These are phyloP conservation scores for Rhytidiadelphus loreus DNA, from an alignment of 225 moss, liverwort and hornwort genomes.

Conservation along the genomic window DNA sequence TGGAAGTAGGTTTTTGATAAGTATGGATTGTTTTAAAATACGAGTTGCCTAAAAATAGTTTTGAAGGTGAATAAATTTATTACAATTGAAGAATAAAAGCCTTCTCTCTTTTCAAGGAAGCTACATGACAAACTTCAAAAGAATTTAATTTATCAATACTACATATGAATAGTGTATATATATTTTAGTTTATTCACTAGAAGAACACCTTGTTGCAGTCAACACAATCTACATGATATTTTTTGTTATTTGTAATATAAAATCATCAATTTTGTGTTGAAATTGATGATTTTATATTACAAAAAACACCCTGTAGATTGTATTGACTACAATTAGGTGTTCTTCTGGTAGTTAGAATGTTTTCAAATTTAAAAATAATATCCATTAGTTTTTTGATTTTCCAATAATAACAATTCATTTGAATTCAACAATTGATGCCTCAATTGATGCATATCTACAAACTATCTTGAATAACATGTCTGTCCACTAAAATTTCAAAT, in stretches of 20 bases:
- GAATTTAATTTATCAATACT: background rate
- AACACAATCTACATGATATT: too few relatives aligned
- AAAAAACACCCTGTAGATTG: too few relatives aligned
- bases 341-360: too few relatives aligned
- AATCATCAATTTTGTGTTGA: too few relatives aligned
- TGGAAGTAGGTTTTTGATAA: background rate
- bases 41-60: background rate
- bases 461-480: background rate
- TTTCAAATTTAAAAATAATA: background rate
- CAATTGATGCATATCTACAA: background rate
- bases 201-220: too few relatives aligned
- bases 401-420: background rate
- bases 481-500: rapidly evolving
- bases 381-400: background rate
- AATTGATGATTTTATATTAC: too few relatives aligned
- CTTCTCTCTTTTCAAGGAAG: background rate
- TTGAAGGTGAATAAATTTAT: background rate
- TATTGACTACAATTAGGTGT: too few relatives aligned
- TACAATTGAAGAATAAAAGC: background rate
- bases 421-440: background rate
- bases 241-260: too few relatives aligned
- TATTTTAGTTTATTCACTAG: background rate
- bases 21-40: too few relatives aligned
- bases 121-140: background rate
- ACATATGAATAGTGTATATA: background rate